Base-by-base conservation (phyloP, 2,329 filamentous ascomycete species). In the Colletotrichum abscissum region DNA sequence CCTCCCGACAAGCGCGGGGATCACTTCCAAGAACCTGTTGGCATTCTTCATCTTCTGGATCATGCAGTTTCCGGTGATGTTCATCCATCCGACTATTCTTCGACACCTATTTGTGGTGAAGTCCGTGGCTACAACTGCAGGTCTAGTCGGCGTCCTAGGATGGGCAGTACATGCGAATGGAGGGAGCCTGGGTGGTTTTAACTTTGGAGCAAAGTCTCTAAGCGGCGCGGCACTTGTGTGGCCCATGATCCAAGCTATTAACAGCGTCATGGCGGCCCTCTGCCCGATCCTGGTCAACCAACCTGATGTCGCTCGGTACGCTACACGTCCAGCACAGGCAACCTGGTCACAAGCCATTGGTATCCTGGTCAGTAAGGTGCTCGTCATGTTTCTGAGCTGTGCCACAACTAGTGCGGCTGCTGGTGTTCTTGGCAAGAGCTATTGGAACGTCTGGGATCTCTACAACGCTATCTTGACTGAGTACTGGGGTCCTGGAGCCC, bases 11-110 rank as follows among this genome's bases (percentile, higher is more conserved):
- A 80, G 78, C 11, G 83, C 87, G 33, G 87, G 87, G 22, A 88
- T 88, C 56, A 85, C 84, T 4, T 87, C 86, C 2, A 84, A 86
- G 69, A 85, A 85, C 16, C 84, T 89, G 82, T 76, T 88, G 16
- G 84, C 84, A 14, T 90, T 89, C 76, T 86, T 90, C 77, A 76
- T 90, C 24, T 90, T 89, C 79, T 90, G 88, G 87, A 79, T 87
- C 0, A 77, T 88, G 0, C 88, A 89, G 75, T 79, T 90, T 16
- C 88, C 81, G 74, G 60, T 77, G 75, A 78, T 88, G 59, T 82
- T 86, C 72, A 86, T 88, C 75, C 86, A 87, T 63, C 86, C 87
- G 5, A 86, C 86, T 59, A 84, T 84, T 38, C 79, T 89, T 16
- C 79, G 84, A 26, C 87, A 83, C 77, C 76, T 88, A 49, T 88